phyloP scores from a whole-genome alignment of 805 yeast genomes.

The Alloascoidea africana region DNA sequence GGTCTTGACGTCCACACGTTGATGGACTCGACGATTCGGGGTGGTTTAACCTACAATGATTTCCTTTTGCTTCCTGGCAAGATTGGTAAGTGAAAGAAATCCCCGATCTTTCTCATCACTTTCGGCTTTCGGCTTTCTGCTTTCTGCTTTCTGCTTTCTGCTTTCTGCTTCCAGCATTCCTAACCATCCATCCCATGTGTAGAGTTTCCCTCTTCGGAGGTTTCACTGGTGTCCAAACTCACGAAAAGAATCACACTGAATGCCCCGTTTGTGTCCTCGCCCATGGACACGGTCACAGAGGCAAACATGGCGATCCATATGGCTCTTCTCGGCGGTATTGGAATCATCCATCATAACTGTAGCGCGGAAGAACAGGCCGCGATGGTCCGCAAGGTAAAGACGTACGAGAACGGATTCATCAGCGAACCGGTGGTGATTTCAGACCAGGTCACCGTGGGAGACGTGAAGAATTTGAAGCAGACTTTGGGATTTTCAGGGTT shows the following conservation, averaged over 20 bases:
- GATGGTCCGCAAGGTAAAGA: conserved; percentile 94
- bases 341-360: conserved; percentile 97
- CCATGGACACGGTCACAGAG: conserved; percentile 99
- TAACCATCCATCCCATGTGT: no score
- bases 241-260: conserved; percentile 86
- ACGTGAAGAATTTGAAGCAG: conserved; percentile 57
- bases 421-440: conserved; percentile 81
- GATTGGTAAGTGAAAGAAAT: no score
- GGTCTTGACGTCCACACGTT: conserved; percentile 74
- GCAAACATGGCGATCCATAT: conserved; percentile 94
- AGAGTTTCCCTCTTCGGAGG: conserved; percentile 68
- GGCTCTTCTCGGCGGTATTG: conserved; percentile 98
- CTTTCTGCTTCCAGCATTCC: no score
- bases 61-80: conserved; percentile 91
- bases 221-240: conserved; percentile 68
- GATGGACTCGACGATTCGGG: conserved; percentile 82
- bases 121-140: no score
- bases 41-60: conserved; percentile 97
- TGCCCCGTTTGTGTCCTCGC: conserved; percentile 93
- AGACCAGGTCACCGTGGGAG: conserved; percentile 65
- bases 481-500: conserved; percentile 87
- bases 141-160: no score
- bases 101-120: no score
- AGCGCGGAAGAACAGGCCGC: conserved; percentile 94
- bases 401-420: conserved; percentile 94